Percentiles rank a stretch among this genome's conserved stretches.
These are phyloP conservation scores for Phytophthora meadii DNA, from an alignment of 352 stramenopile genomes.

Conservation along the genomic window DNA sequence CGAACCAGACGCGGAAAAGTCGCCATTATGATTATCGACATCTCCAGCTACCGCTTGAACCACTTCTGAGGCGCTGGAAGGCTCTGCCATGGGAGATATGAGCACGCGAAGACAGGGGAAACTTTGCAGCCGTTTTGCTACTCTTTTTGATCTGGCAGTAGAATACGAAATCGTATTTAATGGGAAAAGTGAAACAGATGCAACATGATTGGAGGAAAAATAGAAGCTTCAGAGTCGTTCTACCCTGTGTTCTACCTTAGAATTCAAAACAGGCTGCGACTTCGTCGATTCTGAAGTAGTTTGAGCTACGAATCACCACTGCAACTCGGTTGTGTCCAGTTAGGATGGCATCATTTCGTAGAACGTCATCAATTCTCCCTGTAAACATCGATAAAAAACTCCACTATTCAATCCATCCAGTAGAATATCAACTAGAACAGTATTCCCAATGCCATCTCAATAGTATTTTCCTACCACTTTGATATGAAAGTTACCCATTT, in stretches of 20 bases:
- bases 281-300: background rate
- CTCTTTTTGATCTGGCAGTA: constrained; percentile 7
- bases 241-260: background rate
- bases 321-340: background rate
- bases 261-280: background rate
- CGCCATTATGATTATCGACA: background rate
- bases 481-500: too few species aligned
- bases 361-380: background rate
- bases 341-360: background rate
- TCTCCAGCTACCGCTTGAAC: constrained; percentile 11
- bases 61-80: constrained; percentile 2
- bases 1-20: background rate
- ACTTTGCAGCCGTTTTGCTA: constrained; percentile 1
- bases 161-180: constrained; percentile 18
- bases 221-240: background rate
- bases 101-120: constrained; percentile 1
- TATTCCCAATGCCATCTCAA: too few species aligned
- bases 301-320: background rate
- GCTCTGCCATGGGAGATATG: constrained; percentile 29
- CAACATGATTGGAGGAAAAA: background rate
- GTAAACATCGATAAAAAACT: too few species aligned
- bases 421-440: too few species aligned
- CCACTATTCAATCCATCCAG: too few species aligned
- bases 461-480: too few species aligned
- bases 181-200: background rate